Base-by-base conservation (phyloP, 257 asterid species). In the Fraxinus excelsior region DNA sequence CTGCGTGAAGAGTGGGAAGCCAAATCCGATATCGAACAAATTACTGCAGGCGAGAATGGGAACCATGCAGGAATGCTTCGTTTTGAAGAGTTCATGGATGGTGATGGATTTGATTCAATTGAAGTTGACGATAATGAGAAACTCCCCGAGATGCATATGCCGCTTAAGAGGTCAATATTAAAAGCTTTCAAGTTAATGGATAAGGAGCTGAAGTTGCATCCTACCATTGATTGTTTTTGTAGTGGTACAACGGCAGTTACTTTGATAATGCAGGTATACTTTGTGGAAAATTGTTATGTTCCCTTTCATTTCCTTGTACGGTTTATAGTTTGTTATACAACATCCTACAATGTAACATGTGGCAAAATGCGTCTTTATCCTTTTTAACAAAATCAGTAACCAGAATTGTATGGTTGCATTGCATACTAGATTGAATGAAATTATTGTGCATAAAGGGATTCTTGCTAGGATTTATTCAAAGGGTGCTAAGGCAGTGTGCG, bases 211-310 rank as follows among this genome's bases (percentile, higher is more conserved):
- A 95, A 90, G 86, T 78, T 90, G 88, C 96, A 91, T 79, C 96
- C 96, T 9, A 76, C 91, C 2, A 88, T 92, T 80, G 99, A 92
- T 83, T 91, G 98, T 88, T 95, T 89, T 68, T 95, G 99, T 64
- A 92, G 99, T 79, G 99, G 98, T 58, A 40, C 98, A 29, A 95
- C 99, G 73, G 94, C 96, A 3, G 97, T 95, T 78, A 85, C 94
- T 72, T 71, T 95, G 89, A 83, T 95, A 40, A 85, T 84, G 75
- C 94, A 89, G 99, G 99, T 95, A 74, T 51, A 67, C 35, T 60
- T 76, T 73, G 29, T 19, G 3, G 21, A 56, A 23, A 56, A 56
- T 56, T 56, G 29, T 56, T 21, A 56, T 56, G 66, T 19, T n/a
- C 68, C 16, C 68, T 26, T 62, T 62, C 9, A 62, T 62, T 60